A percentile compares a stretch with the other conserved stretches of the same genome.
phyloP scores from a whole-genome alignment of 371 early-diverging fungal species.

The Encephalitozoon cuniculi region DNA sequence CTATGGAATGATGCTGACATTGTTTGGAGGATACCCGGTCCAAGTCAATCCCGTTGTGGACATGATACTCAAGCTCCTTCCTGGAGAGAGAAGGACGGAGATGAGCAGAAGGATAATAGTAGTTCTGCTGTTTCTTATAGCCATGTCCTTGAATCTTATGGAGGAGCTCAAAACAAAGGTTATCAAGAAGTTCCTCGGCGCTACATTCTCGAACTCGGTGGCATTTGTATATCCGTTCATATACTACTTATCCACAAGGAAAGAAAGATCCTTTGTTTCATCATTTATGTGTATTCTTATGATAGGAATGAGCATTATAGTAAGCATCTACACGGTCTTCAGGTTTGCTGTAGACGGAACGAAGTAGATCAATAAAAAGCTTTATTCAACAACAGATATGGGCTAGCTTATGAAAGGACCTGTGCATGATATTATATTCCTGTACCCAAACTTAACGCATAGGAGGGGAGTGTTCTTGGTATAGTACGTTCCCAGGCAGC shows the following conservation, averaged over 20 bases:
- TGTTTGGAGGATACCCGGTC: slow-evolving; percentile 17
- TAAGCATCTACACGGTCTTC: slow-evolving; percentile 7
- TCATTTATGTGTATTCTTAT: neutral
- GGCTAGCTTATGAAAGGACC: slow-evolving; percentile 56
- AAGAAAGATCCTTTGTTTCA: neutral
- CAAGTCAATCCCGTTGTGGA: slow-evolving; percentile 15
- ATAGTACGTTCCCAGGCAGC: slow-evolving; percentile 69
- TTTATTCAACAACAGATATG: neutral
- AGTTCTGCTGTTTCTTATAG: neutral
- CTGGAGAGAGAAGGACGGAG: neutral
- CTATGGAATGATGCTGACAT: slow-evolving; percentile 8
- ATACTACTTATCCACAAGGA: neutral
- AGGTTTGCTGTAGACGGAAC: neutral
- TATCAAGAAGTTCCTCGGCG: slow-evolving; percentile 23
- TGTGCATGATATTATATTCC: slow-evolving; percentile 69
- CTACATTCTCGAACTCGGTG: slow-evolving; percentile 22
- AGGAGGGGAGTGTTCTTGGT: slow-evolving; percentile 85
- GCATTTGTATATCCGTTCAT: slow-evolving; percentile 30
- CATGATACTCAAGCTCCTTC: slow-evolving; percentile 11
- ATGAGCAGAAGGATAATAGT: neutral
- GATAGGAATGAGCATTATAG: neutral
- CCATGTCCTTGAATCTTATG: neutral
- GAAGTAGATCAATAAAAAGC: neutral
- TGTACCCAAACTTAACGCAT: slow-evolving; percentile 72
- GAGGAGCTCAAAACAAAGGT: slow-evolving; percentile 18